Percentiles rank a stretch among this genome's conserved stretches.
Evolutionary conservation across 2,329 filamentous ascomycete species (phyloP).

Genomic region (Penicillium sp.): DNA sequence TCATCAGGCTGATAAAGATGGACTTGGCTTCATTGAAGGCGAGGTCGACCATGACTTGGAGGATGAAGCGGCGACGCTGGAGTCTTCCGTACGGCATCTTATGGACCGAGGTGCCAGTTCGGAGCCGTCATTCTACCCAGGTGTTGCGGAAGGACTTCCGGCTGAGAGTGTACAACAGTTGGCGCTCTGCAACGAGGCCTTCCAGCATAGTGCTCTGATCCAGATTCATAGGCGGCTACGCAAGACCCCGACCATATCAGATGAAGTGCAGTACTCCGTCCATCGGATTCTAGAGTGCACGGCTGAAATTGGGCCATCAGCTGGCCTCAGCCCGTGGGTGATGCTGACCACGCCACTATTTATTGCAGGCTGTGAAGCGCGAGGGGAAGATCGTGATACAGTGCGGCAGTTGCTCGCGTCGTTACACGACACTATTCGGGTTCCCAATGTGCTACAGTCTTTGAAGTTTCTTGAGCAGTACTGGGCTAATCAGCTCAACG

Average conservation of each 20-base stretch:
- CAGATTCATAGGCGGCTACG: conserved; percentile 42
- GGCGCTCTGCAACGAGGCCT: conserved; percentile 42
- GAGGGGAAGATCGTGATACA: conserved; percentile 35
- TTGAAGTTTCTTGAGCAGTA: conserved; percentile 42
- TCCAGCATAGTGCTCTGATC: conserved; percentile 45
- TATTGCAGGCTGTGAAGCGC: conserved; percentile 44
- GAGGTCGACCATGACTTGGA: conserved; percentile 23
- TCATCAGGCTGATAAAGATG: conserved; percentile 17
- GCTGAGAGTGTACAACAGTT: conserved; percentile 36
- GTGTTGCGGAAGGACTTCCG: conserved; percentile 33
- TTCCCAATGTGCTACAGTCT: conserved; percentile 43
- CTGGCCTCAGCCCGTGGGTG: conserved; percentile 42
- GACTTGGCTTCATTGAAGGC: conserved; percentile 13
- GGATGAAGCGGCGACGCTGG: conserved; percentile 33
- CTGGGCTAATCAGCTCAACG: conserved; percentile 32
- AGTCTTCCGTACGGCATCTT: conserved; percentile 33
- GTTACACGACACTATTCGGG: conserved; percentile 40
- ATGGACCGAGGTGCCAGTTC: conserved; percentile 32
- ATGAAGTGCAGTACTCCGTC: conserved; percentile 36
- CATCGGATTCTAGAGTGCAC: conserved; percentile 41
- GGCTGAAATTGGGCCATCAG: conserved; percentile 37
- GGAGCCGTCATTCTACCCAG: conserved; percentile 37
- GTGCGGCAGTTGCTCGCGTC: conserved; percentile 33
- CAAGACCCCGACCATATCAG: conserved; percentile 29
- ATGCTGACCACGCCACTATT: conserved; percentile 46